Evolutionary conservation across 345 rosid species (phyloP).

Genomic region (Moringa oleifera): DNA sequence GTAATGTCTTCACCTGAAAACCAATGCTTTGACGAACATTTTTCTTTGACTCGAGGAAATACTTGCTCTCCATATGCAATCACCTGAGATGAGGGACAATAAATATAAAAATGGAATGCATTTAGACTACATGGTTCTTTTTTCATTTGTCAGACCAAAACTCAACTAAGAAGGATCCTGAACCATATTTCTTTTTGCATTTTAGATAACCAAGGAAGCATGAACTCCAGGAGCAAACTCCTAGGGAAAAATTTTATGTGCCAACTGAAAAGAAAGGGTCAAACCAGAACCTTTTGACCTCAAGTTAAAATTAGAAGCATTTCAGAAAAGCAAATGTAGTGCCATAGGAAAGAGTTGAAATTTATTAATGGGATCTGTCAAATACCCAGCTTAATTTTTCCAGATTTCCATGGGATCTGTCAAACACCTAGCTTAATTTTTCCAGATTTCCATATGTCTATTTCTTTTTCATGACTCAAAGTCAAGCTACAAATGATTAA

Average conservation of each 20-base stretch:
- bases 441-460: too few species aligned
- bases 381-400: too few species aligned
- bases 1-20: slow-evolving; percentile 56
- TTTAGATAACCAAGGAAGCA: not conserved
- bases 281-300: not conserved
- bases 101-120: not conserved
- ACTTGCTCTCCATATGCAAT: slow-evolving; percentile 96
- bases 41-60: slow-evolving; percentile 87
- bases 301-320: not conserved
- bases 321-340: not conserved
- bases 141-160: not conserved
- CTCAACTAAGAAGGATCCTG: too few species aligned
- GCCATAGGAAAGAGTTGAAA: not conserved
- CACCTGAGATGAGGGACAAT: slow-evolving; percentile 39
- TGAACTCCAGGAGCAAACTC: not conserved
- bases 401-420: too few species aligned
- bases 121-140: not conserved
- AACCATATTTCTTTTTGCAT: not conserved
- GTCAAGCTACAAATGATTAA: not conserved
- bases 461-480: not conserved
- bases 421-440: too few species aligned
- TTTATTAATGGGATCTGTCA: too few species aligned
- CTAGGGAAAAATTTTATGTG: too few species aligned
- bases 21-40: slow-evolving; percentile 70
- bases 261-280: too few species aligned